phyloP scores from a whole-genome alignment of 208 protist species.

The Zelonia costaricensis region DNA sequence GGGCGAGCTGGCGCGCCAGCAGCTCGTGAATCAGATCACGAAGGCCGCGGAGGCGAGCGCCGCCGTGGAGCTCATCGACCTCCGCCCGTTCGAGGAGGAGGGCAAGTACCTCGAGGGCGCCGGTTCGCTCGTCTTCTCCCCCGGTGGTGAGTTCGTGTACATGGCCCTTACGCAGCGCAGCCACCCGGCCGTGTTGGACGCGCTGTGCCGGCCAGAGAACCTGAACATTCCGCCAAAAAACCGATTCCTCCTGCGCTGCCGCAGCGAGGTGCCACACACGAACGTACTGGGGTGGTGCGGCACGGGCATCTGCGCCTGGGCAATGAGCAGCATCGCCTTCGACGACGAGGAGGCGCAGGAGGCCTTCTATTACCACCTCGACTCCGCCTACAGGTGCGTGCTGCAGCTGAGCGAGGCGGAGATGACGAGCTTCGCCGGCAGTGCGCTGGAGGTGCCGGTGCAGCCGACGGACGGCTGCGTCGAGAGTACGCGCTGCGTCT shows the following conservation, averaged over 20 bases:
- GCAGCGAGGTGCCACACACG: constrained; percentile 55
- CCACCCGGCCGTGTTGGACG: constrained; percentile 57
- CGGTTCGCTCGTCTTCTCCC: constrained; percentile 60
- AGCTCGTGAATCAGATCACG: constrained; percentile 50
- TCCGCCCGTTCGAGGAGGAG: constrained; percentile 51
- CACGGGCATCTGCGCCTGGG: constrained; percentile 78
- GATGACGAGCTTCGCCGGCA: constrained; percentile 60
- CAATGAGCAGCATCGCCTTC: constrained; percentile 53
- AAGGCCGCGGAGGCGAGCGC: constrained; percentile 21
- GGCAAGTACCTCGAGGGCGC: constrained; percentile 64
- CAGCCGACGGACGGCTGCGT: background rate
- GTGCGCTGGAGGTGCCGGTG: constrained; percentile 51
- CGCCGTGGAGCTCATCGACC: constrained; percentile 61
- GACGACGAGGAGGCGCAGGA: constrained; percentile 46
- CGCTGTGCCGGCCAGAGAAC: constrained; percentile 61
- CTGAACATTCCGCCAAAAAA: constrained; percentile 69
- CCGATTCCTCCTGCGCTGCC: constrained; percentile 53
- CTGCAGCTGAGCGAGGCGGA: constrained; percentile 58
- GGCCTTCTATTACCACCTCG: constrained; percentile 65
- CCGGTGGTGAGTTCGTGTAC: constrained; percentile 70
- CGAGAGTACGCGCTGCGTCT: constrained; percentile 23
- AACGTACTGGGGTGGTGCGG: constrained; percentile 79
- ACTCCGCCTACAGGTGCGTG: constrained; percentile 44
- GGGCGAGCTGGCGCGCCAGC: constrained; percentile 52
- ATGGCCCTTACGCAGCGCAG: constrained; percentile 59